Conservation (phyloP, 2,329 filamentous ascomycete species). For the Sordariomycetes sp. region DNA sequence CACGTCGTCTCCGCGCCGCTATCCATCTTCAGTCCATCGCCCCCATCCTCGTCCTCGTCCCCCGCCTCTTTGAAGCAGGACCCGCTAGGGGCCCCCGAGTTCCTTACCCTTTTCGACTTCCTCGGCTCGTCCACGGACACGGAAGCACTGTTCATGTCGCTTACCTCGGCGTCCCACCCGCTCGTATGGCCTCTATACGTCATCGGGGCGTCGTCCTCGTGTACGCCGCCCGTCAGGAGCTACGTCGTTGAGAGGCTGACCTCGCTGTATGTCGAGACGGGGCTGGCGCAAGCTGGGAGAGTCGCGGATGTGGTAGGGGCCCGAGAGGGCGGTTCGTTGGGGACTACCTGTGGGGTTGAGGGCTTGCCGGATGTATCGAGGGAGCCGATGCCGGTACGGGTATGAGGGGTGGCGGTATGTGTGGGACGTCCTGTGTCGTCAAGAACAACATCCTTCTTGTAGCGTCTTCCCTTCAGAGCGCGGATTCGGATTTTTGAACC, state of each 20-base stretch:
- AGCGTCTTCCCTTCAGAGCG: neutral
- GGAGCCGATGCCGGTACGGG: constrained; percentile 1
- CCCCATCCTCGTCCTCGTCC: constrained; percentile 14
- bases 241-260: constrained; percentile 34
- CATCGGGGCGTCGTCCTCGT: constrained; percentile 34
- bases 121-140: constrained; percentile 14
- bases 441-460: neutral
- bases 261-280: constrained; percentile 33
- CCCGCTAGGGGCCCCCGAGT: neutral
- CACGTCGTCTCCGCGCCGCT: constrained; percentile 13
- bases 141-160: constrained; percentile 34
- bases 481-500: neutral
- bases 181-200: constrained; percentile 40
- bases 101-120: constrained; percentile 1
- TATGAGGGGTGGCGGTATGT: neutral
- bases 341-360: constrained; percentile 3
- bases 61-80: constrained; percentile 6
- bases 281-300: constrained; percentile 30
- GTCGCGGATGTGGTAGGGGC: constrained; percentile 30
- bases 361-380: neutral
- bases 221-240: constrained; percentile 25
- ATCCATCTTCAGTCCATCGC: neutral
- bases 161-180: constrained; percentile 35
- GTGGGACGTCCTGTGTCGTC: neutral
- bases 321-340: constrained; percentile 18